phyloP scores from a whole-genome alignment of 148 eudicot species.

The Nepenthes mirabilis region DNA sequence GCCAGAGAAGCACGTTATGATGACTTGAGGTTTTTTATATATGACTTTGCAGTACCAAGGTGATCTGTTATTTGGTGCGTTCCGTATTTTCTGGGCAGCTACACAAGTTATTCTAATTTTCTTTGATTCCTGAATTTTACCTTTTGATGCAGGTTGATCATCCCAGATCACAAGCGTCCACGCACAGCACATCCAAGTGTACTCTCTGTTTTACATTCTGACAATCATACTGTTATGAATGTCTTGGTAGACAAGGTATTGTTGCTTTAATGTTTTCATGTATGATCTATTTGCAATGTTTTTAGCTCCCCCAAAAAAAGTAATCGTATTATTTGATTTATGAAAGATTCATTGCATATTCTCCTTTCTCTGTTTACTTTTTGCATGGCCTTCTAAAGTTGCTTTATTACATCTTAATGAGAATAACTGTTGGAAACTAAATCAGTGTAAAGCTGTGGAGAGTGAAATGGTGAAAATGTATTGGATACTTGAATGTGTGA shows the following conservation, averaged over 20 bases:
- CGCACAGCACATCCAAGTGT: slow-evolving; percentile 71
- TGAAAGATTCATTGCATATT: no score
- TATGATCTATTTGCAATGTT: no score
- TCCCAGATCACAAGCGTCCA: slow-evolving; percentile 66
- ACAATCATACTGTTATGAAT: slow-evolving; percentile 63
- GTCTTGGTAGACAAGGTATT: slow-evolving; percentile 83
- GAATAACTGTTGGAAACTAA: no score
- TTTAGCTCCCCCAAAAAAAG: no score
- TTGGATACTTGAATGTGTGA: no score
- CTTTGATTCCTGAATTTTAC: slow-evolving; percentile 2
- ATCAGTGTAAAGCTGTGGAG: no score
- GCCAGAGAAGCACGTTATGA: slow-evolving; percentile 62
- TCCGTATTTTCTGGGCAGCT: background rate
- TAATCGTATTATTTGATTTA: no score
- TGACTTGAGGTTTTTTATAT: slow-evolving; percentile 57
- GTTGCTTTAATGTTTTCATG: background rate
- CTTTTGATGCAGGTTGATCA: slow-evolving; percentile 44
- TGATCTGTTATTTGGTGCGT: slow-evolving; percentile 7
- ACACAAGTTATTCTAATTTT: no score
- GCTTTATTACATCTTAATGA: no score
- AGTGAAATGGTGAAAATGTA: no score
- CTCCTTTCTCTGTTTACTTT: no score
- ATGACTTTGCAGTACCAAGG: slow-evolving; percentile 75
- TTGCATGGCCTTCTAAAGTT: no score
- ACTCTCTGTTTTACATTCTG: slow-evolving; percentile 56